Evolutionary conservation across 1,139 yeast species (phyloP).

Genomic region (Scheffersomyces parashehatae): DNA sequence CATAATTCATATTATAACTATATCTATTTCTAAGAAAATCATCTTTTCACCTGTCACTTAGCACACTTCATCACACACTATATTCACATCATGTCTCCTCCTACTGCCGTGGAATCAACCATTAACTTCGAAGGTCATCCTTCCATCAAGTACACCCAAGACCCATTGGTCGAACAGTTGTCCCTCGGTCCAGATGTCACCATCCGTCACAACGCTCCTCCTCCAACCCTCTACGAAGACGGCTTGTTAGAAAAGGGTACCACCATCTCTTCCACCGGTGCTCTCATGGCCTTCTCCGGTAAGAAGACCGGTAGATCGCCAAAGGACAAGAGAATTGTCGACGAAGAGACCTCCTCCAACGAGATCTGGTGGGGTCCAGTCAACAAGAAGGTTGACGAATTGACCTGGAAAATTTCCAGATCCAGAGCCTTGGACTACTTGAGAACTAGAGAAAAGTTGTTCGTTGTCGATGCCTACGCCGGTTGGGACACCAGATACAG

Average conservation of each 20-base stretch:
- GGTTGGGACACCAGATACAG: slow-evolving; percentile 99
- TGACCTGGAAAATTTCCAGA: slow-evolving; percentile 94
- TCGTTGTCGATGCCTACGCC: slow-evolving; percentile 94
- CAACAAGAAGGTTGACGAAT: slow-evolving; percentile 90
- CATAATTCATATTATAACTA: too few relatives aligned
- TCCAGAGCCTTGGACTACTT: slow-evolving; percentile 96
- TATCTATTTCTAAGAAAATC: too few relatives aligned
- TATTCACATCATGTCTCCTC: slow-evolving; percentile 41
- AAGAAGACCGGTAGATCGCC: slow-evolving; percentile 98
- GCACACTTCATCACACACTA: neutral
- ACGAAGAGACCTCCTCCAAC: slow-evolving; percentile 80
- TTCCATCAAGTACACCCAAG: slow-evolving; percentile 41
- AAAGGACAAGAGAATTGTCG: slow-evolving; percentile 96
- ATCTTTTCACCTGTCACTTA: too few relatives aligned
- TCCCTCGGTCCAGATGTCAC: slow-evolving; percentile 48
- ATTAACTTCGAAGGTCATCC: slow-evolving; percentile 47
- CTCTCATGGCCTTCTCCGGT: slow-evolving; percentile 94
- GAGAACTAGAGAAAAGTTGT: slow-evolving; percentile 92
- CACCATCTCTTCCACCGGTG: slow-evolving; percentile 91
- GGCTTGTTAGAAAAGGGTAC: slow-evolving; percentile 90
- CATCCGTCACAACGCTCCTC: slow-evolving; percentile 87
- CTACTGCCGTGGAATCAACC: slow-evolving; percentile 49
- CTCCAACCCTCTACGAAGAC: slow-evolving; percentile 92
- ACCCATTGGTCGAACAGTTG: slow-evolving; percentile 47
- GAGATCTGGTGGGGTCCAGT: slow-evolving; percentile 99